These are phyloP conservation scores for Dactylorhiza incarnata DNA, from an alignment of 106 monocot genomes.

Conservation along the genomic window DNA sequence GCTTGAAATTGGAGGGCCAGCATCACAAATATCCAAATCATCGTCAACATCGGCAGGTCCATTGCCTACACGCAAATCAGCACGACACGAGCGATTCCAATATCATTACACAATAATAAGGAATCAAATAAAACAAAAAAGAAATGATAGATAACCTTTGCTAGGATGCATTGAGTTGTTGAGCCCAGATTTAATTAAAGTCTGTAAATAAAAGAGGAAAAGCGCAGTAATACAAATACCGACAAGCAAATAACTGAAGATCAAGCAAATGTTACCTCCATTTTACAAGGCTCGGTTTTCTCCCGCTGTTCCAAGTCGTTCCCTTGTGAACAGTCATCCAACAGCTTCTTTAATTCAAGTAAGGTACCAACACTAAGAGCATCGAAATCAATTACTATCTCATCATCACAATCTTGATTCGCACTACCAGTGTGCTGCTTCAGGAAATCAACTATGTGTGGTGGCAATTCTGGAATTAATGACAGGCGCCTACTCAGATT, in stretches of 20 bases:
- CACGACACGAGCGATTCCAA: neutral
- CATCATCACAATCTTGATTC: conserved; percentile 40
- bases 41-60: conserved; percentile 69
- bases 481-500: conserved; percentile 37
- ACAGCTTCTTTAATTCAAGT: conserved; percentile 55
- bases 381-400: conserved; percentile 82
- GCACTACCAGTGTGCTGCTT: conserved; percentile 30
- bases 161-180: conserved; percentile 58
- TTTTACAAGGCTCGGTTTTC: conserved; percentile 44
- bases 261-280: conserved; percentile 39
- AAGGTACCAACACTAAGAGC: conserved; percentile 49
- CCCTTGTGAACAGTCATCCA: conserved; percentile 41
- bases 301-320: conserved; percentile 16
- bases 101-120: conserved; percentile 3
- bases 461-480: conserved; percentile 40
- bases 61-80: conserved; percentile 31
- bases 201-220: conserved; percentile 28
- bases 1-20: conserved; percentile 53
- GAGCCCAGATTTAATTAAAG: conserved; percentile 53
- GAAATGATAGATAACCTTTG: conserved; percentile 33
- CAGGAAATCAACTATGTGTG: conserved; percentile 58
- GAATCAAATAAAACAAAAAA: neutral
- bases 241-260: neutral
- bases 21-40: conserved; percentile 54
- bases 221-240: neutral